These are phyloP conservation scores for Phaeodactylum tricornutum DNA, from an alignment of 108 stramenopile species.

Conservation along the genomic window DNA sequence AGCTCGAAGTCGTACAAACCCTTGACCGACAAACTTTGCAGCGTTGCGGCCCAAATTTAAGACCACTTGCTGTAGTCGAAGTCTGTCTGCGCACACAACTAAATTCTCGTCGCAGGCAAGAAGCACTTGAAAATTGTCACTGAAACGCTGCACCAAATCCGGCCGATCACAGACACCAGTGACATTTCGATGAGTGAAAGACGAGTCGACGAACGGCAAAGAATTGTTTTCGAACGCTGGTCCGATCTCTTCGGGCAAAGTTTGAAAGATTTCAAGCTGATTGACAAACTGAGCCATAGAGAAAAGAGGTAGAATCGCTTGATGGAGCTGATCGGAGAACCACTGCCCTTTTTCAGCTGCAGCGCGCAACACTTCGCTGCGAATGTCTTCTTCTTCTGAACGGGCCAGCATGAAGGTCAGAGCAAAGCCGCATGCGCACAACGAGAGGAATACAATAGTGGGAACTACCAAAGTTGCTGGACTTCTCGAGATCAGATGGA, in stretches of 20 bases:
- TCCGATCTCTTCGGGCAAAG: conserved; percentile 10
- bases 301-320: conserved; percentile 20
- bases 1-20: conserved; percentile 19
- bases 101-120: too few species aligned
- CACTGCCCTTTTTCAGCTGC: conserved; percentile 16
- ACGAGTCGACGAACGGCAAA: neutral
- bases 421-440: too few species aligned
- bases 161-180: conserved; percentile 18
- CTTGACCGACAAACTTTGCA: conserved; percentile 13
- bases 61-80: conserved; percentile 21
- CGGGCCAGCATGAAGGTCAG: too few species aligned
- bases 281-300: conserved; percentile 18
- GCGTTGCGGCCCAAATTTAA: conserved; percentile 16
- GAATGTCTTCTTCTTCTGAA: too few species aligned
- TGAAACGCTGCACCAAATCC: conserved; percentile 7
- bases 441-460: too few species aligned
- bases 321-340: conserved; percentile 16
- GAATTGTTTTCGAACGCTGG: neutral
- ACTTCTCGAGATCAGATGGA: too few species aligned
- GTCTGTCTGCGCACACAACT: conserved; percentile 1
- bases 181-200: conserved; percentile 15
- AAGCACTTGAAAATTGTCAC: too few species aligned
- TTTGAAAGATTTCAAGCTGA: conserved; percentile 11
- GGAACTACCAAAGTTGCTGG: too few species aligned
- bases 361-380: too few species aligned